Evolutionary conservation across 352 stramenopile species (phyloP), one percentile per base, ranked within the genome.

Genomic region (Globisporangium okanoganense): DNA sequence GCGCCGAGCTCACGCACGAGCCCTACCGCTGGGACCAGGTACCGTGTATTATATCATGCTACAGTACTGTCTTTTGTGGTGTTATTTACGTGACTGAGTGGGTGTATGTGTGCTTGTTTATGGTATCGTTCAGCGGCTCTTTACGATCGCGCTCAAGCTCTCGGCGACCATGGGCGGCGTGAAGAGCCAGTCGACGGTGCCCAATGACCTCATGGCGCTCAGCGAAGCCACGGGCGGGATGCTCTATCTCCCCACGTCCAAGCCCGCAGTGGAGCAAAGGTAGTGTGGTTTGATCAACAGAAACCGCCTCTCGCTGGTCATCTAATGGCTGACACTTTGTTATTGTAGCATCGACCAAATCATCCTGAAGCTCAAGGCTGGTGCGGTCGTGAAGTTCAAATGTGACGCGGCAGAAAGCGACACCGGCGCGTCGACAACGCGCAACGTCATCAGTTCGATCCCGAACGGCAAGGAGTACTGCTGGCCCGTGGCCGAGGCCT

Each of bases 1-100:
- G 82, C 22, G 69, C 85, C 1, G 87, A 96, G 3, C 78, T 96
- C 60, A 96, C 87, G 5, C 66, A 78, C 41, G 84, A 96, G 66
- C 87, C 87, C 2, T 96, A 79, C 53, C 73, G 87, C n/a, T 96
- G 87, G 87, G 87, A 96, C 49, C 85, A 92, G 72, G 72, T 80
- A 31, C 24, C 20, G 27, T 5, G 22, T 14, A 40, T 36, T 18
- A 27, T 22, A n/a, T n/a, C n/a, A n/a, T n/a, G n/a, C n/a, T n/a
- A n/a, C n/a, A n/a, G n/a, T 31, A 1, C 10, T 57, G 5, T 36
- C 22, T 18, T 5, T 7, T 62, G 20, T 35, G 16, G 29, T 33
- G 29, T 33, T 33, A 33, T 33, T 33, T 33, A 33, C 29, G 29
- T 33, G n/a, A n/a, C n/a, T n/a, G n/a, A 33, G 29, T 33, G 3